Evolutionary conservation across 208 protist species (phyloP), one percentile per base, ranked within the genome.

Genomic region (Naegleria fowleri): DNA sequence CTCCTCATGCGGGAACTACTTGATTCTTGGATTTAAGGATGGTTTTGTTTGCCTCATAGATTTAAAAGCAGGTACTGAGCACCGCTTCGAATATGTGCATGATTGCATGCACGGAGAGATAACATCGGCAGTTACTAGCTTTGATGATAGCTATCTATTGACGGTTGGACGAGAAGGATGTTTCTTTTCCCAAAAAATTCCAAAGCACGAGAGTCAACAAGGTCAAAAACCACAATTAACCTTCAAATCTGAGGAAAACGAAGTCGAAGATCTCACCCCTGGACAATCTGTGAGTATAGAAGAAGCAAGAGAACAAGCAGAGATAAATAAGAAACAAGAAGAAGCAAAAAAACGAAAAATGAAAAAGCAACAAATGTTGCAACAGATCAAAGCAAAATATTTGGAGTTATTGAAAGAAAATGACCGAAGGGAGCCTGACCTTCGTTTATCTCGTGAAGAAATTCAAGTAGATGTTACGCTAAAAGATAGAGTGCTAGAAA

Each of bases 391-490:
- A 75, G 88, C 91, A 25, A 92, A 93, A 51, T 97, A 96, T 92
- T 91, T 93, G 0, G 91, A 91, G 13, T 83, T 99, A 11, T 40
- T 98, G 38, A 40, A 92, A 38, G 86, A 92, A 86, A 99, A 99
- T 91, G 91, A 87, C 6, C 55, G 91, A 59, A 90, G 95, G 22
- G 95, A 96, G 0, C 15, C 41, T 2, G 90, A 91, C 6, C 52
- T 95, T 39, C 94, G 90, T 43, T 93, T 99, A 0, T 87, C 90
- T 25, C 39, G 83, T 0, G 93, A 94, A 0, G 97, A 97, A 48
- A 91, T 98, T 75, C 93, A 96, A 91, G 90, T 99, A 6, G 98
- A 99, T 92, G 93, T 95, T 16, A 93, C 95, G 15, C 93, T 99
- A 5, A 67, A 91, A 6, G 91, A 94, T 0, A 93, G 92, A 3